phyloP scores from a whole-genome alignment of 2,329 filamentous ascomycete genomes.

The Colletotrichum gigasporum region DNA sequence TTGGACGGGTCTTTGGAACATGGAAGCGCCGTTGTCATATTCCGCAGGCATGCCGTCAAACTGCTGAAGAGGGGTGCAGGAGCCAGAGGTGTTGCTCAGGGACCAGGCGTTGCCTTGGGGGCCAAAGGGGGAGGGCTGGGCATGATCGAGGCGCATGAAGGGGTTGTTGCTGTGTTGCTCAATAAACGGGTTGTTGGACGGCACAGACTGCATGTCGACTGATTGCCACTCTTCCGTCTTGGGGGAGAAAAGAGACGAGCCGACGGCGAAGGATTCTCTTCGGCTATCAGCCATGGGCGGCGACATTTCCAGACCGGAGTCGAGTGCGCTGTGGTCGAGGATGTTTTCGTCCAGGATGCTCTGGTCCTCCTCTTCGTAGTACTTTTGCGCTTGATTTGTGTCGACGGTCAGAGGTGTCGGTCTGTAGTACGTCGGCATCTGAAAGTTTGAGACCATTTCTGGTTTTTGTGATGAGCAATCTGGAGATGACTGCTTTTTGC shows the following conservation, averaged over 20 bases:
- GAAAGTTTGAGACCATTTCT: constrained; percentile 60
- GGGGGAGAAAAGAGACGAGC: constrained; percentile 68
- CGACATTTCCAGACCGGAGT: constrained; percentile 71
- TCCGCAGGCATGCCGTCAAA: constrained; percentile 71
- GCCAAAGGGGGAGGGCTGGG: constrained; percentile 52
- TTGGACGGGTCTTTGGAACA: constrained; percentile 65
- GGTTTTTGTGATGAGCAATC: constrained; percentile 36
- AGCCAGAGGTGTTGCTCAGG: constrained; percentile 71
- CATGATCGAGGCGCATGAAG: constrained; percentile 71
- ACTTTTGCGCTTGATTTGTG: constrained; percentile 63
- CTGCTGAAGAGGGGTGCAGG: constrained; percentile 77
- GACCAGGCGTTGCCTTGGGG: constrained; percentile 65
- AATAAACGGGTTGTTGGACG: constrained; percentile 71
- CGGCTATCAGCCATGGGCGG: constrained; percentile 70
- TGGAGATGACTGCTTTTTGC: constrained; percentile 27
- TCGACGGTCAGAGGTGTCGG: constrained; percentile 61
- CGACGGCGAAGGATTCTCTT: constrained; percentile 70
- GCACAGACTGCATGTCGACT: constrained; percentile 71
- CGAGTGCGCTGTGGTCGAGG: constrained; percentile 66
- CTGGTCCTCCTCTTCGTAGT: constrained; percentile 69
- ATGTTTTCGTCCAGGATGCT: constrained; percentile 69
- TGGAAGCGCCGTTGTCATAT: constrained; percentile 61
- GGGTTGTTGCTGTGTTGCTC: constrained; percentile 67
- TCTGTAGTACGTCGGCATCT: constrained; percentile 63
- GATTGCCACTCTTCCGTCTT: constrained; percentile 73